Evolutionary conservation across 352 stramenopile genomes (phyloP).

Genomic region (Phytopythium sindhum): DNA sequence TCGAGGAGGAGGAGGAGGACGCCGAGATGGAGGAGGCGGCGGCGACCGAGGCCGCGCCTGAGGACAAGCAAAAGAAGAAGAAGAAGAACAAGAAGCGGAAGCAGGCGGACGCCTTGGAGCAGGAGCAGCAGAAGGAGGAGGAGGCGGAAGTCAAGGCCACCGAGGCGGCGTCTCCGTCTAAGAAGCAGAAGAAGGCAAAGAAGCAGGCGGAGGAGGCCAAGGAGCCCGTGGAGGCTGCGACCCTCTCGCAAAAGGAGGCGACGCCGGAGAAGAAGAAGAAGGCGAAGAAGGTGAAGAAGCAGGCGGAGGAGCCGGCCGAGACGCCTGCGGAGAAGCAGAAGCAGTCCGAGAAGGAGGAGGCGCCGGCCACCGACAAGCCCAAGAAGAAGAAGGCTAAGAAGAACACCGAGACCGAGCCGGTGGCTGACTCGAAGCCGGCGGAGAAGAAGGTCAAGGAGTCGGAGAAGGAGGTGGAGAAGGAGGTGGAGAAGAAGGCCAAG

Average conservation of each 20-base stretch:
- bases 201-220: slow-evolving; percentile 10
- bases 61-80: slow-evolving; percentile 36
- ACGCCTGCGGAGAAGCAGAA: slow-evolving; percentile 22
- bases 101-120: slow-evolving; percentile 9
- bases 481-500: slow-evolving; percentile 12
- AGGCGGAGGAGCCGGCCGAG: slow-evolving; percentile 6
- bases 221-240: not conserved
- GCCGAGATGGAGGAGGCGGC: slow-evolving; percentile 18
- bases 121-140: not conserved
- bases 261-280: slow-evolving; percentile 1
- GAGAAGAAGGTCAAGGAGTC: slow-evolving; percentile 44
- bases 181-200: slow-evolving; percentile 23
- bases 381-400: slow-evolving; percentile 42
- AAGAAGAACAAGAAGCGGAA: slow-evolving; percentile 46
- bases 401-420: slow-evolving; percentile 12
- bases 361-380: slow-evolving; percentile 34
- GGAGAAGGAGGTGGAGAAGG: slow-evolving; percentile 18
- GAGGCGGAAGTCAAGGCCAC: slow-evolving; percentile 3
- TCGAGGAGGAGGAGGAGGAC: slow-evolving; percentile 18
- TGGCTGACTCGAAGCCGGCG: not conserved
- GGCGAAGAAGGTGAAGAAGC: slow-evolving; percentile 10
- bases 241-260: slow-evolving; percentile 9
- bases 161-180: slow-evolving; percentile 10
- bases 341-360: slow-evolving; percentile 21
- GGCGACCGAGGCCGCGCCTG: slow-evolving; percentile 4